A percentile compares a stretch with the other conserved stretches of the same genome.
These are phyloP conservation scores for Hortiboletus rubellus DNA, from an alignment of 1,284 basidiomycete genomes.

Conservation along the genomic window DNA sequence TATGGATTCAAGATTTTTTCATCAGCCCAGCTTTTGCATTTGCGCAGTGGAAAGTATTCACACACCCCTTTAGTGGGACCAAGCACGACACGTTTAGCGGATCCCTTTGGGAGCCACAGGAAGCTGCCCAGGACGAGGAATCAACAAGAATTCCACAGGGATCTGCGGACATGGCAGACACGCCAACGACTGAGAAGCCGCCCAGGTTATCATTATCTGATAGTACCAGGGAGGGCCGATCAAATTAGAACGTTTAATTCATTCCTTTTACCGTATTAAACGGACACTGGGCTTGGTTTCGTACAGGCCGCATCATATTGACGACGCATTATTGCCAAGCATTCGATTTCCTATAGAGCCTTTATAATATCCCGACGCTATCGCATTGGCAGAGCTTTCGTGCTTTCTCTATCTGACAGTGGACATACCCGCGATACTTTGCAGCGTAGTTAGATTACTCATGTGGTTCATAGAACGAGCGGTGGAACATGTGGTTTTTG, in stretches of 20 bases:
- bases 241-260: slow-evolving; percentile 4
- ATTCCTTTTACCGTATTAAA: slow-evolving; percentile 2
- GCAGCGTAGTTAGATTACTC: slow-evolving; percentile 3
- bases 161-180: slow-evolving; percentile 19
- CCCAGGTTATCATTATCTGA: slow-evolving; percentile 2
- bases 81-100: slow-evolving; percentile 20
- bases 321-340: slow-evolving; percentile 10
- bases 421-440: slow-evolving; percentile 2
- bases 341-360: slow-evolving; percentile 18
- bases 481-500: slow-evolving; percentile 6
- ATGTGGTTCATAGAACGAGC: neutral
- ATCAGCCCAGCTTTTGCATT: slow-evolving; percentile 32
- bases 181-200: slow-evolving; percentile 22
- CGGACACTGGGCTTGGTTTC: slow-evolving; percentile 7
- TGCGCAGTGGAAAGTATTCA: slow-evolving; percentile 34
- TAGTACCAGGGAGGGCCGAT: slow-evolving; percentile 5
- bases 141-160: slow-evolving; percentile 9
- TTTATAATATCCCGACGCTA: slow-evolving; percentile 19
- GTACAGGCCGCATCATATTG: neutral
- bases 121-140: slow-evolving; percentile 24
- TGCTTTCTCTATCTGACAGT: slow-evolving; percentile 11
- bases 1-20: neutral
- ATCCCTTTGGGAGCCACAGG: slow-evolving; percentile 27
- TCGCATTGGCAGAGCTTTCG: slow-evolving; percentile 10
- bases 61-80: slow-evolving; percentile 21